Evolutionary conservation across 371 early-diverging fungal species (phyloP).

Genomic region (Funneliformis caledonium): DNA sequence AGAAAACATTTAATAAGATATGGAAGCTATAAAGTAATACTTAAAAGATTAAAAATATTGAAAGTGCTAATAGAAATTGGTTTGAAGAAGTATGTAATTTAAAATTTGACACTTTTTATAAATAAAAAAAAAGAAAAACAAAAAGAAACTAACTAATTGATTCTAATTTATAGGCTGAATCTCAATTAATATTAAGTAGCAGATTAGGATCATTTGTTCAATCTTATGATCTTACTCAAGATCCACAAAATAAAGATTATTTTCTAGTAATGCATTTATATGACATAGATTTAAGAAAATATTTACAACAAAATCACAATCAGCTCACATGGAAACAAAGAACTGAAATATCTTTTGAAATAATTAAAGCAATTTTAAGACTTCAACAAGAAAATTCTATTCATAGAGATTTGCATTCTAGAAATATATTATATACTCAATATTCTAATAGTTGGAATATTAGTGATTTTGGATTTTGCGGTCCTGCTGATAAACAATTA

Average conservation of each 20-base stretch:
- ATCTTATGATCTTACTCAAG: slow-evolving; percentile 6
- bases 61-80: too few species aligned
- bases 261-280: not conserved
- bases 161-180: not conserved
- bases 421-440: slow-evolving; percentile 14
- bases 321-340: too few species aligned
- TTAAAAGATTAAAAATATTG: not conserved
- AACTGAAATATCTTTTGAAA: too few species aligned
- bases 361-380: slow-evolving; percentile 1
- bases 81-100: slow-evolving; percentile 5
- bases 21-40: not conserved
- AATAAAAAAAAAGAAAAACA: not conserved
- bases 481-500: not conserved
- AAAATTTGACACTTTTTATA: not conserved
- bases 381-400: too few species aligned
- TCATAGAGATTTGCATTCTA: slow-evolving; percentile 5
- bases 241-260: not conserved
- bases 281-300: too few species aligned
- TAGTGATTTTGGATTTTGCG: slow-evolving; percentile 15
- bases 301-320: too few species aligned
- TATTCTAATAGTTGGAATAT: not conserved
- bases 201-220: not conserved
- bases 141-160: too few species aligned
- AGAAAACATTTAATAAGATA: not conserved
- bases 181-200: not conserved